A percentile compares a stretch with the other conserved stretches of the same genome.
Evolutionary conservation across 2,329 filamentous ascomycete species (phyloP).

Genomic region (Fusarium sacchari): DNA sequence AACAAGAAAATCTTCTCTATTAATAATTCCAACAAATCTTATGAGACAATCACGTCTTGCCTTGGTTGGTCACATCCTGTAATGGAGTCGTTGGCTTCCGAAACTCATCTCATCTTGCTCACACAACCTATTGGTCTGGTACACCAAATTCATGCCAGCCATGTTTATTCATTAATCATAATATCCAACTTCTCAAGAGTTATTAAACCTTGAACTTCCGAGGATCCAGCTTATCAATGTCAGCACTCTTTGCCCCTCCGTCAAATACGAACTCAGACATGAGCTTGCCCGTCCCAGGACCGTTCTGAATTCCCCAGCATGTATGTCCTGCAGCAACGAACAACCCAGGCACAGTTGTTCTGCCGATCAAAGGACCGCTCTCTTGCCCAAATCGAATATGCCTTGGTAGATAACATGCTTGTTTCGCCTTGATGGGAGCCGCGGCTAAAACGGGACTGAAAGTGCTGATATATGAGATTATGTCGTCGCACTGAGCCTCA

Average conservation of each 20-base stretch:
- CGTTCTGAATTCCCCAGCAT: slow-evolving; percentile 99
- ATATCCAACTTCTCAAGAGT: neutral
- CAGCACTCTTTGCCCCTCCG: slow-evolving; percentile 73
- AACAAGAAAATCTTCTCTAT: neutral
- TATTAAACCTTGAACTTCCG: slow-evolving; percentile 65
- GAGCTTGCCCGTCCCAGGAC: slow-evolving; percentile 83
- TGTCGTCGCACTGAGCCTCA: slow-evolving; percentile 80
- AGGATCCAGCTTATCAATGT: slow-evolving; percentile 74
- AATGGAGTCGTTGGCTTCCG: too few species aligned
- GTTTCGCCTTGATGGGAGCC: slow-evolving; percentile 75
- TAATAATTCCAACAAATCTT: neutral
- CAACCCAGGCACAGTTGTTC: slow-evolving; percentile 76
- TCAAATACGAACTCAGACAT: slow-evolving; percentile 84
- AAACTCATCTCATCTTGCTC: neutral
- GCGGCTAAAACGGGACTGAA: slow-evolving; percentile 74
- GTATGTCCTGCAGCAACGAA: slow-evolving; percentile 91
- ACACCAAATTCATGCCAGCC: neutral
- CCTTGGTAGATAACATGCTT: slow-evolving; percentile 94
- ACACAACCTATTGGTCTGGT: neutral
- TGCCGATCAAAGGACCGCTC: slow-evolving; percentile 78
- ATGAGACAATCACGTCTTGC: too few species aligned
- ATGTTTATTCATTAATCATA: neutral
- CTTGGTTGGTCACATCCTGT: neutral
- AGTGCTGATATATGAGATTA: slow-evolving; percentile 79
- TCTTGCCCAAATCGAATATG: slow-evolving; percentile 71